Base-by-base conservation (phyloP, 257 asterid species). In the Verbena officinalis region DNA sequence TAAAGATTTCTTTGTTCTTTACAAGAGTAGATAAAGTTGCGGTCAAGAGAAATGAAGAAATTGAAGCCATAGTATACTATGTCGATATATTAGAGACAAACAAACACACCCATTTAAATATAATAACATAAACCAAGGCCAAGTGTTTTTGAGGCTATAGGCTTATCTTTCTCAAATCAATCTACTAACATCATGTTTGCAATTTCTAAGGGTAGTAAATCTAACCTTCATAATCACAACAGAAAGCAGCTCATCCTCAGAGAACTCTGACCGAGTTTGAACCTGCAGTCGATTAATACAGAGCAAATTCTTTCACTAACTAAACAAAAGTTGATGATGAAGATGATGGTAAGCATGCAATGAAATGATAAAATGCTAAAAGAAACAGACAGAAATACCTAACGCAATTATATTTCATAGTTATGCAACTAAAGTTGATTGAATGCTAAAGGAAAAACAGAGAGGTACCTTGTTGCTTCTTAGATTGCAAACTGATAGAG, bases 201-300 rank as follows among this genome's bases (percentile, higher is more conserved):
- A 49, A n/a, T 51, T 59, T 12, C 3, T 38, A 22, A 55, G 48
- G 34, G 22, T 31, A 42, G 36, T 42, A 64, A 40, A 72, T 14
- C 81, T 58, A 72, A 93, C 97, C 99, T 90, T 90, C 97, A 93
- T 80, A 65, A 87, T 76, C 68, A 93, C 95, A 59, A 86, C 90
- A 7, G 97, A 90, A n/a, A 93, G 99, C 70, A 87, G 80, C 69
- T 90, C 97, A 55, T 90, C 97, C 81, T 90, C 99, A 21, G 95
- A 87, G 78, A 93, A 93, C 76, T 93, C 97, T 4, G 99, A 93
- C 38, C 80, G 86, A 64, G 87, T 87, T 80, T 88, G 97, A 65
- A 93, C 76, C 97, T 87, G 80, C 65, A 75, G 63, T 23, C 31
- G 7, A 64, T 65, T 42, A 68, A 51, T 23, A 51, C 53, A 53